Evolutionary conservation across 2,329 filamentous ascomycete species (phyloP).

Genomic region (Claviceps capensis): DNA sequence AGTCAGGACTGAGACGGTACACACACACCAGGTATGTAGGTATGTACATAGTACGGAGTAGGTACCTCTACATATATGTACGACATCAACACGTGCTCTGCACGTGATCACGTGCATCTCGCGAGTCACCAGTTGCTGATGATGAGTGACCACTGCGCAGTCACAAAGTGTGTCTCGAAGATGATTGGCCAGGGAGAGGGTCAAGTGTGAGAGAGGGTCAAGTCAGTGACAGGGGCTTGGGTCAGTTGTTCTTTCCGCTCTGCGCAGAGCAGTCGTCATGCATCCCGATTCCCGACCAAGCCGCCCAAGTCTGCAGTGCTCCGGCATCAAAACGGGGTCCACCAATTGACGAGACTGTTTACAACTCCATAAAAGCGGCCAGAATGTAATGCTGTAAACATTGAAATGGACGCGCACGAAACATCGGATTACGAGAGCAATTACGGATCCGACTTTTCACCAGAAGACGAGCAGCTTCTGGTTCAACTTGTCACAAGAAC

Average conservation of each 20-base stretch:
- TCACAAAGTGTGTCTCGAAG: no score
- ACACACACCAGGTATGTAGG: no score
- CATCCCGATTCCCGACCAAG: not conserved
- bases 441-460: conserved; percentile 32
- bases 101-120: not conserved
- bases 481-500: conserved; percentile 17
- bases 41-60: no score
- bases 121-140: not conserved
- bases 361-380: not conserved
- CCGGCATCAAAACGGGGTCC: not conserved
- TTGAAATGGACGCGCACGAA: conserved; percentile 3
- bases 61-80: no score
- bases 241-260: no score
- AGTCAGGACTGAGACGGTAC: no score
- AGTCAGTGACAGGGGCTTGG: no score
- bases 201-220: no score
- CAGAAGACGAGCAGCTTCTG: conserved; percentile 31
- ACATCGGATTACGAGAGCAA: conserved; percentile 21
- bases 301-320: not conserved
- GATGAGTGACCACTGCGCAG: no score
- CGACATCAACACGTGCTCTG: no score
- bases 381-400: not conserved
- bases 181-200: no score
- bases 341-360: not conserved
- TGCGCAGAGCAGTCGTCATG: no score